Evolutionary conservation across 169 alveolate species (phyloP).

Genomic region (Plasmodium vinckei): DNA sequence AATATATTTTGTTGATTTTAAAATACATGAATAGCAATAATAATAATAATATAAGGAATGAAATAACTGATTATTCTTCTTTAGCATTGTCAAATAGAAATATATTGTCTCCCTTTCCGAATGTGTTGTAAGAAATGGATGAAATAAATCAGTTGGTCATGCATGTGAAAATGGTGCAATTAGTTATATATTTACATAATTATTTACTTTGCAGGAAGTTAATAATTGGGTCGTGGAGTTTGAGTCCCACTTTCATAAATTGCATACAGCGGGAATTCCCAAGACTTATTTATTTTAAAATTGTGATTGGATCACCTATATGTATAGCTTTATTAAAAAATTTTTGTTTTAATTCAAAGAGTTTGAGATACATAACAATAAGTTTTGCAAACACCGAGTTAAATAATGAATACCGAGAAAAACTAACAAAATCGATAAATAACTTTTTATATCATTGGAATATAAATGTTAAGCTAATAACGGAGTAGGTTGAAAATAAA

Average conservation of each 20-base stretch:
- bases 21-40: conserved; percentile 24
- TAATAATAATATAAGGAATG: background rate
- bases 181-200: no score
- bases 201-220: conserved; percentile 20
- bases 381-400: background rate
- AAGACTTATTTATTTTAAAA: conserved; percentile 10
- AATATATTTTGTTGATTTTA: conserved; percentile 28
- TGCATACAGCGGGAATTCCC: conserved; percentile 39
- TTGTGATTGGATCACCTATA: conserved; percentile 11
- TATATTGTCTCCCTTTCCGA: conserved; percentile 6
- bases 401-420: conserved; percentile 19
- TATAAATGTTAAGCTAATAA: conserved; percentile 19
- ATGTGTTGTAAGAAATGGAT: conserved; percentile 25
- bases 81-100: background rate
- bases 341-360: conserved; percentile 31
- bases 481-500: background rate
- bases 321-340: conserved; percentile 45
- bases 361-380: conserved; percentile 8
- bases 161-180: background rate
- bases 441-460: conserved; percentile 33
- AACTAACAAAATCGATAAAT: conserved; percentile 8
- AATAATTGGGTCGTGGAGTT: conserved; percentile 29
- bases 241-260: conserved; percentile 21
- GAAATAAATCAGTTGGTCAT: background rate
- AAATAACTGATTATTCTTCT: background rate